Percentiles rank a stretch among this genome's conserved stretches.
These are phyloP conservation scores for Thyridium curvatum DNA, from an alignment of 2,329 filamentous ascomycete genomes.

Conservation along the genomic window DNA sequence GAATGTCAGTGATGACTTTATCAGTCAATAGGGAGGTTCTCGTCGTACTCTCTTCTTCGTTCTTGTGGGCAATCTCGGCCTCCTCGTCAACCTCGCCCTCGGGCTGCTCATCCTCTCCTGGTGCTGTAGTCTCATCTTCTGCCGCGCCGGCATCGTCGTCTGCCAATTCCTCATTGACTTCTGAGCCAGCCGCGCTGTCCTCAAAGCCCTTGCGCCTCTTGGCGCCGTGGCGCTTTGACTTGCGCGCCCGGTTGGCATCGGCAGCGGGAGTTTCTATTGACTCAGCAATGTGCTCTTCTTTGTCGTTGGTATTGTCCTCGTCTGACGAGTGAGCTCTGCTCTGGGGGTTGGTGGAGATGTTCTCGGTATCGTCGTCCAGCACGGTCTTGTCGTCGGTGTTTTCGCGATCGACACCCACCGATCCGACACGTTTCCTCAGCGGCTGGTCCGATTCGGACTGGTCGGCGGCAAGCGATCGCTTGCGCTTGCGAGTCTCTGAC, in stretches of 20 bases:
- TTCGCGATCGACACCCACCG: slow-evolving; percentile 32
- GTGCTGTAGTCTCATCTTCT: slow-evolving; percentile 26
- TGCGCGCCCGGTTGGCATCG: slow-evolving; percentile 28
- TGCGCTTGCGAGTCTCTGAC: slow-evolving; percentile 42
- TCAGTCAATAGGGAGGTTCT: slow-evolving; percentile 1
- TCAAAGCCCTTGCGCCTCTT: slow-evolving; percentile 29
- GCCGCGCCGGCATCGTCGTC: slow-evolving; percentile 23
- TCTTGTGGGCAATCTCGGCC: slow-evolving; percentile 49
- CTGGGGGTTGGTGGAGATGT: slow-evolving; percentile 25
- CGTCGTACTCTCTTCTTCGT: slow-evolving; percentile 58
- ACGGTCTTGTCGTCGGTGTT: slow-evolving; percentile 22
- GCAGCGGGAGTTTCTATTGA: slow-evolving; percentile 22
- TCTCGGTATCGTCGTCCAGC: slow-evolving; percentile 24
- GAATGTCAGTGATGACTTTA: slow-evolving; percentile 18
- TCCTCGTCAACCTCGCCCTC: slow-evolving; percentile 55
- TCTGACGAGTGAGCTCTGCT: slow-evolving; percentile 34
- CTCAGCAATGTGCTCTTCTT: slow-evolving; percentile 25
- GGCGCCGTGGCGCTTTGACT: slow-evolving; percentile 30
- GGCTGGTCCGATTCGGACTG: slow-evolving; percentile 40
- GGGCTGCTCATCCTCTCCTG: slow-evolving; percentile 47
- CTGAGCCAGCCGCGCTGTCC: slow-evolving; percentile 4
- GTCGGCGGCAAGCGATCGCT: slow-evolving; percentile 39
- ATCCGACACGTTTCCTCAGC: slow-evolving; percentile 47
- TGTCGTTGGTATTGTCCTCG: slow-evolving; percentile 30
- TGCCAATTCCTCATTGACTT: slow-evolving; percentile 15